phyloP scores from a whole-genome alignment of 257 asterid species.

The Prunella vulgaris region DNA sequence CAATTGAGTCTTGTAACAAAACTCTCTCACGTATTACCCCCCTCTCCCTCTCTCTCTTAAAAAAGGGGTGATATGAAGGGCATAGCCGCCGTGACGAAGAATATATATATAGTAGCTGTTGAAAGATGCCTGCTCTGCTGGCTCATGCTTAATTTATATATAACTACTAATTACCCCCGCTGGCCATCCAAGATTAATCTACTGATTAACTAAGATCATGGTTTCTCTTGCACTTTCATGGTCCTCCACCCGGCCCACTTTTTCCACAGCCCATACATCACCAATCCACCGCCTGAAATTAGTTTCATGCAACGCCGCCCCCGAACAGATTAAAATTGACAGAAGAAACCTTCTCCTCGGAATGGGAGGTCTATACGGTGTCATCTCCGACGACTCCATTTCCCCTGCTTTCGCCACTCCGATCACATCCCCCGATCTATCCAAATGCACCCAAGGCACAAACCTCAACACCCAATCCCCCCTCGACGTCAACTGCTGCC shows the following conservation, averaged over 20 bases:
- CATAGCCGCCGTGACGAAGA: slow-evolving; percentile 13
- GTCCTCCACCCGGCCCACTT: not conserved
- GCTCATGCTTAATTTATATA: not conserved
- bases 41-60: too few species aligned
- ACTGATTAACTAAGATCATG: not conserved
- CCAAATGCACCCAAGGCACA: slow-evolving; percentile 34
- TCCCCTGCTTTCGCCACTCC: slow-evolving; percentile 25
- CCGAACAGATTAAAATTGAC: slow-evolving; percentile 23
- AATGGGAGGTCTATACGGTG: slow-evolving; percentile 30
- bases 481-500: slow-evolving; percentile 39
- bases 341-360: slow-evolving; percentile 35
- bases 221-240: slow-evolving; percentile 23
- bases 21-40: too few species aligned
- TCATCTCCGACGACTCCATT: not conserved
- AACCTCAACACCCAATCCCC: slow-evolving; percentile 31
- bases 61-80: not conserved
- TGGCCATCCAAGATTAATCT: slow-evolving; percentile 11
- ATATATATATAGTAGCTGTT: not conserved
- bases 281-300: slow-evolving; percentile 9
- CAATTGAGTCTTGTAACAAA: too few species aligned
- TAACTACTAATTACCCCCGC: not conserved
- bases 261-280: not conserved
- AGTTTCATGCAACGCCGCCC: slow-evolving; percentile 17
- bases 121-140: not conserved
- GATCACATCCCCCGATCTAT: slow-evolving; percentile 31